Conservation (phyloP, 2,329 filamentous ascomycete species). For the Dothidotthia symphoricarpi region DNA sequence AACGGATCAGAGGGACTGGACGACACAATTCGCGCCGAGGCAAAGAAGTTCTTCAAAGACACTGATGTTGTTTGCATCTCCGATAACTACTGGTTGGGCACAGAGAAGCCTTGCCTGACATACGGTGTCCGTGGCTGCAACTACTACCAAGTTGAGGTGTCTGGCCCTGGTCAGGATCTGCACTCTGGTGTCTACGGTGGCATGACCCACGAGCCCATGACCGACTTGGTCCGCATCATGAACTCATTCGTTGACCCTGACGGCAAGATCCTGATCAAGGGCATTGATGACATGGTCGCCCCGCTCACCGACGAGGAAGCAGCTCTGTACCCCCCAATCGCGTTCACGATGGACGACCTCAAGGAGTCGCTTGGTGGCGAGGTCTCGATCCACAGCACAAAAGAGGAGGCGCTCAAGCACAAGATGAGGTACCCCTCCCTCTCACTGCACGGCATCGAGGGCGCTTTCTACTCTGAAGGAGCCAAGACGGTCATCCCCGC, state of each 20-base stretch:
- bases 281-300: slow-evolving; percentile 89
- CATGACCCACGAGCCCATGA: slow-evolving; percentile 97
- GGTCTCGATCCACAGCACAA: slow-evolving; percentile 83
- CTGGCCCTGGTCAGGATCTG: slow-evolving; percentile 86
- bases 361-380: slow-evolving; percentile 87
- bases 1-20: slow-evolving; percentile 96
- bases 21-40: slow-evolving; percentile 88
- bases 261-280: slow-evolving; percentile 92
- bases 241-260: slow-evolving; percentile 81
- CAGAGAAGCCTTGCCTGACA: slow-evolving; percentile 95
- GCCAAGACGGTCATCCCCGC: slow-evolving; percentile 98
- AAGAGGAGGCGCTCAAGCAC: slow-evolving; percentile 90
- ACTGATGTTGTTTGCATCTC: slow-evolving; percentile 96
- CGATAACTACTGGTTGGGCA: slow-evolving; percentile 99
- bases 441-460: slow-evolving; percentile 91
- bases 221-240: slow-evolving; percentile 81
- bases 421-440: slow-evolving; percentile 94
- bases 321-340: slow-evolving; percentile 80
- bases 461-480: slow-evolving; percentile 87
- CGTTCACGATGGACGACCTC: slow-evolving; percentile 94
- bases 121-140: slow-evolving; percentile 97
- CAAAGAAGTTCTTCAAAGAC: slow-evolving; percentile 91
- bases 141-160: slow-evolving; percentile 92
- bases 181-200: slow-evolving; percentile 98
- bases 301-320: slow-evolving; percentile 84